phyloP scores from a whole-genome alignment of 169 alveolate species.

The Plasmodium vinckei region DNA sequence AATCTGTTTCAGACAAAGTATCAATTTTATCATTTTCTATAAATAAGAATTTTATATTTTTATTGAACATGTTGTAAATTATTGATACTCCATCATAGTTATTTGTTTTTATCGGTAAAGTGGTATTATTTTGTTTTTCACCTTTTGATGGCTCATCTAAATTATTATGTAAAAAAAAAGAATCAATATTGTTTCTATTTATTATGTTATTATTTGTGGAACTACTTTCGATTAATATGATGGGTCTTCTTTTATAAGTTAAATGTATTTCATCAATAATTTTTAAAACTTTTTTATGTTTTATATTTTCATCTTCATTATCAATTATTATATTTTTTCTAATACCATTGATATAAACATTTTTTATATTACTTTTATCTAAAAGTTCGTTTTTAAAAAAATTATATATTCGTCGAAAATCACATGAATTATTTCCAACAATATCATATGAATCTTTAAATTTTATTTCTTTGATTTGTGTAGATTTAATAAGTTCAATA shows the following conservation, averaged over 20 bases:
- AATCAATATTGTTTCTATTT: slow-evolving; percentile 35
- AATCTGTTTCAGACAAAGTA: slow-evolving; percentile 80
- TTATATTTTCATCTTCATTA: slow-evolving; percentile 11
- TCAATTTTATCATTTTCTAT: slow-evolving; percentile 82
- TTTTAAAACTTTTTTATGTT: slow-evolving; percentile 50
- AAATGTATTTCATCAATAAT: slow-evolving; percentile 83
- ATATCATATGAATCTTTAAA: slow-evolving; percentile 29
- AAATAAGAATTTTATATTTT: slow-evolving; percentile 80
- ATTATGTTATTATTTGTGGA: slow-evolving; percentile 26
- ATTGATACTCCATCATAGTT: slow-evolving; percentile 78
- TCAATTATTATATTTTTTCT: slow-evolving; percentile 51
- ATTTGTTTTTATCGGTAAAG: slow-evolving; percentile 32
- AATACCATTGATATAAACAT: slow-evolving; percentile 69
- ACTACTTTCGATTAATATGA: slow-evolving; percentile 65
- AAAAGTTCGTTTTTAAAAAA: slow-evolving; percentile 44
- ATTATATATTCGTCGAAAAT: slow-evolving; percentile 42
- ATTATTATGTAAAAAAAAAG: slow-evolving; percentile 32
- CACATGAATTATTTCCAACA: slow-evolving; percentile 23
- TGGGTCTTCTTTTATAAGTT: slow-evolving; percentile 83
- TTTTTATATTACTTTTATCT: slow-evolving; percentile 44
- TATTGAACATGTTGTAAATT: slow-evolving; percentile 80
- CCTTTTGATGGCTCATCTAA: slow-evolving; percentile 52
- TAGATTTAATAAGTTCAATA: slow-evolving; percentile 21
- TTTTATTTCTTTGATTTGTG: slow-evolving; percentile 34
- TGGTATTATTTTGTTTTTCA: neutral